phyloP scores from a whole-genome alignment of 192 early-diverging fungal genomes.

The Rhizophagus prolifer region DNA sequence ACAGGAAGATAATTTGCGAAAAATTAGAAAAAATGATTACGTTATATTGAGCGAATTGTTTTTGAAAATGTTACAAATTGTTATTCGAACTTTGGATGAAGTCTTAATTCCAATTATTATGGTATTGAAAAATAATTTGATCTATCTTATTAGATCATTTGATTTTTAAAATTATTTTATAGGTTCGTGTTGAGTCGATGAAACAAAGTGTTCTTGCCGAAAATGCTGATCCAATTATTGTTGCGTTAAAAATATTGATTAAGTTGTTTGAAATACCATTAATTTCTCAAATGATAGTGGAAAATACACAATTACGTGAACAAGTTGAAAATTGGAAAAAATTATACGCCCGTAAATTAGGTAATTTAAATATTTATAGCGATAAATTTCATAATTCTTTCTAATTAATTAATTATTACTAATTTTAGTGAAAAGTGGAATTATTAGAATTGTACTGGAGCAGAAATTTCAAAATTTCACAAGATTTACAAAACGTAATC shows the following conservation, averaged over 20 bases:
- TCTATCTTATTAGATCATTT: neutral
- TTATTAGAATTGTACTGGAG: neutral
- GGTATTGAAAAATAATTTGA: neutral
- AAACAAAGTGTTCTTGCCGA: neutral
- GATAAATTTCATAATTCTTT: neutral
- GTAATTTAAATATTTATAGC: neutral
- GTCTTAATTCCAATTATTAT: slow-evolving; percentile 17
- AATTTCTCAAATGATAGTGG: neutral
- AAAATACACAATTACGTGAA: neutral
- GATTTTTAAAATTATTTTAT: neutral
- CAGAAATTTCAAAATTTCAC: neutral
- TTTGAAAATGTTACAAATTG: neutral
- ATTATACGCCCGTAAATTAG: neutral
- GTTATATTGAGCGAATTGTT: neutral
- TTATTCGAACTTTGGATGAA: slow-evolving; percentile 6
- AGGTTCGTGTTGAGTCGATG: neutral
- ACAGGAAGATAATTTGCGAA: too few species aligned
- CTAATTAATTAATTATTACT: neutral
- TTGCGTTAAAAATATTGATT: neutral
- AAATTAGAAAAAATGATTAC: neutral
- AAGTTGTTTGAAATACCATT: neutral
- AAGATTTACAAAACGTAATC: neutral
- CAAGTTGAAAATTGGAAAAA: slow-evolving; percentile 13
- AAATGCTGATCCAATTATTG: neutral
- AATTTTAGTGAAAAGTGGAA: neutral